phyloP scores from a whole-genome alignment of 306 rosid genomes.

The Cicer bijugum region DNA sequence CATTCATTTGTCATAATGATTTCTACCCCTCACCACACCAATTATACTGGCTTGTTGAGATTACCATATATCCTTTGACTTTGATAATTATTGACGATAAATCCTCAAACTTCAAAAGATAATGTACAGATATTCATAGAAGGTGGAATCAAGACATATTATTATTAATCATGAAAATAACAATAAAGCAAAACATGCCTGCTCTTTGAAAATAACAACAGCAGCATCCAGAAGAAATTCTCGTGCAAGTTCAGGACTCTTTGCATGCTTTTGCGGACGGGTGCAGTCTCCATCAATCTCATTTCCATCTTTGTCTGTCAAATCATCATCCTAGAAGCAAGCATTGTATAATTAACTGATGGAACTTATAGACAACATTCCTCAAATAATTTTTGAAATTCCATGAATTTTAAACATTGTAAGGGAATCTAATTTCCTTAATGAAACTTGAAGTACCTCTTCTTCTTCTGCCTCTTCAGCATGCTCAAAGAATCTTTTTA shows the following conservation, averaged over 20 bases:
- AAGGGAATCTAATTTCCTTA: constrained; percentile 44
- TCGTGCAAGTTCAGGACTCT: constrained; percentile 99
- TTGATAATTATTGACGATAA: not conserved
- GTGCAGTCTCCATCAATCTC: constrained; percentile 98
- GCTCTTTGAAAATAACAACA: constrained; percentile 93
- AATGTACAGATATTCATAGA: constrained; percentile 22
- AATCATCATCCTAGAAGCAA: constrained; percentile 83
- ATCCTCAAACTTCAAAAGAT: constrained; percentile 6
- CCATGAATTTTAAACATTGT: constrained; percentile 32
- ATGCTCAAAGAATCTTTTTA: constrained; percentile 91
- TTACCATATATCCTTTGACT: constrained; percentile 14
- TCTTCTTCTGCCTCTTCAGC: constrained; percentile 99
- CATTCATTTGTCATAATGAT: constrained; percentile 15
- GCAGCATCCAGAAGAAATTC: constrained; percentile 98
- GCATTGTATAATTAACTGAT: constrained; percentile 36
- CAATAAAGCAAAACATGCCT: constrained; percentile 61
- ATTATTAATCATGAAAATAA: constrained; percentile 12
- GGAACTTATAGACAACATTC: constrained; percentile 30
- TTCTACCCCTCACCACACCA: constrained; percentile 26
- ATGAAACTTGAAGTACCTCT: constrained; percentile 72
- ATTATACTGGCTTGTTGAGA: constrained; percentile 1
- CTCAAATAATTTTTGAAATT: constrained; percentile 29
- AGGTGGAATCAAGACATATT: constrained; percentile 12
- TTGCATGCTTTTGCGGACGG: constrained; percentile 98
- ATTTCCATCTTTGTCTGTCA: constrained; percentile 90